Percentiles rank a stretch among this genome's conserved stretches.
These are phyloP conservation scores for Nepenthes mirabilis DNA, from an alignment of 148 eudicot species.

Conservation along the genomic window DNA sequence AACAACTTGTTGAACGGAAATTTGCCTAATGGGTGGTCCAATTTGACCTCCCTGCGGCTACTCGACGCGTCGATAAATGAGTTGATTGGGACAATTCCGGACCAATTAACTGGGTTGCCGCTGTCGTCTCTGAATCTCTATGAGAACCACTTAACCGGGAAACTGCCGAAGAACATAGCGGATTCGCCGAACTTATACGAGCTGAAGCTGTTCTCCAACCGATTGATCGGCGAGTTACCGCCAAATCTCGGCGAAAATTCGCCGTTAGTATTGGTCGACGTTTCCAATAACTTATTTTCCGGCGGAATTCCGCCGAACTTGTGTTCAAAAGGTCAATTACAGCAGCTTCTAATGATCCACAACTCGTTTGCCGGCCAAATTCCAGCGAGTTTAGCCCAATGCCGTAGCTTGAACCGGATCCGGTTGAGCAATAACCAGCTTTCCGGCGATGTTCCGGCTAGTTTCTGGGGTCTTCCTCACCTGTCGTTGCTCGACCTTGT, in stretches of 20 bases:
- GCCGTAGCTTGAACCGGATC: conserved; percentile 43
- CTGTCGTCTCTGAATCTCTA: conserved; percentile 52
- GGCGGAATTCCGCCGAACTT: conserved; percentile 46
- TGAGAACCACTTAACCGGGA: conserved; percentile 41
- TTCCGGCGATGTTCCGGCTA: conserved; percentile 51
- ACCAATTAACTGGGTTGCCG: conserved; percentile 35
- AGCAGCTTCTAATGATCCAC: conserved; percentile 40
- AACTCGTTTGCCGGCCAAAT: conserved; percentile 53
- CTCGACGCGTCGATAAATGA: conserved; percentile 54
- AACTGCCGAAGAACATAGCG: conserved; percentile 37
- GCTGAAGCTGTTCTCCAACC: conserved; percentile 44
- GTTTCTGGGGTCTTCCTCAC: conserved; percentile 64
- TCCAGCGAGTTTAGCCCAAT: conserved; percentile 37
- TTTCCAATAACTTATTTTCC: conserved; percentile 35
- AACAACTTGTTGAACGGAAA: conserved; percentile 45
- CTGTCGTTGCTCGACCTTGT: conserved; percentile 37
- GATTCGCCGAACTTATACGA: conserved; percentile 55
- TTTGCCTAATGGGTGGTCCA: conserved; percentile 61
- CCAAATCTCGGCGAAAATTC: conserved; percentile 50
- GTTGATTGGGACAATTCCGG: conserved; percentile 47
- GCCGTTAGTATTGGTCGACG: conserved; percentile 42
- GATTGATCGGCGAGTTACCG: conserved; percentile 39
- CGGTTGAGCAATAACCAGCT: conserved; percentile 39
- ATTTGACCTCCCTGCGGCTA: conserved; percentile 26
- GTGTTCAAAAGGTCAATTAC: conserved; percentile 37